phyloP scores from a whole-genome alignment of 257 asterid species.

The Petunia secreta region DNA sequence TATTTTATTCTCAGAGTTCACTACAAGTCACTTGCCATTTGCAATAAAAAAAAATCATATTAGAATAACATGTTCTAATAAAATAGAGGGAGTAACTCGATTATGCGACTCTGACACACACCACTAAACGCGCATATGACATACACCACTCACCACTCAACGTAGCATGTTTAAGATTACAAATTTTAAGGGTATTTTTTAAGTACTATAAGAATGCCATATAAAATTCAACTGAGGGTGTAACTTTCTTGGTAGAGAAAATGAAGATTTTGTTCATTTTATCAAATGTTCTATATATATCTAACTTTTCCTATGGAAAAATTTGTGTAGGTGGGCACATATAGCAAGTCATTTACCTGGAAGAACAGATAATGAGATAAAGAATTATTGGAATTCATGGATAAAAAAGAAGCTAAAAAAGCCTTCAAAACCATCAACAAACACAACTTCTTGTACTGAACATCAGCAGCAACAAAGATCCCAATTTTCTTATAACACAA shows the following conservation, averaged over 20 bases:
- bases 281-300: background rate
- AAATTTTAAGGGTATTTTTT: too few relatives aligned
- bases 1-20: background rate
- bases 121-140: too few relatives aligned
- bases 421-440: slow-evolving; percentile 39
- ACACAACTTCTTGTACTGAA: slow-evolving; percentile 19
- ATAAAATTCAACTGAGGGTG: too few relatives aligned
- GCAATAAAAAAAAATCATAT: background rate
- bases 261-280: background rate
- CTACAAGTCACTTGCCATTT: background rate
- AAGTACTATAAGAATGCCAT: too few relatives aligned
- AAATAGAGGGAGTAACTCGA: too few relatives aligned
- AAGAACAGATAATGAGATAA: slow-evolving; percentile 89
- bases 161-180: too few relatives aligned
- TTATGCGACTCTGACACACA: too few relatives aligned
- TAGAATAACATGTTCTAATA: background rate
- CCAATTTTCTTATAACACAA: slow-evolving; percentile 37
- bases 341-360: slow-evolving; percentile 96
- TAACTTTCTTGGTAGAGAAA: background rate
- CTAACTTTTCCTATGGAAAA: background rate
- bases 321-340: slow-evolving; percentile 81
- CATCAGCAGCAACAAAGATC: background rate
- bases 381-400: slow-evolving; percentile 97
- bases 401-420: slow-evolving; percentile 80
- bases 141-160: too few relatives aligned